A percentile compares a stretch with the other conserved stretches of the same genome.
Conservation (phyloP, 305 asterid genomes). For the Andrographis paniculata region DNA sequence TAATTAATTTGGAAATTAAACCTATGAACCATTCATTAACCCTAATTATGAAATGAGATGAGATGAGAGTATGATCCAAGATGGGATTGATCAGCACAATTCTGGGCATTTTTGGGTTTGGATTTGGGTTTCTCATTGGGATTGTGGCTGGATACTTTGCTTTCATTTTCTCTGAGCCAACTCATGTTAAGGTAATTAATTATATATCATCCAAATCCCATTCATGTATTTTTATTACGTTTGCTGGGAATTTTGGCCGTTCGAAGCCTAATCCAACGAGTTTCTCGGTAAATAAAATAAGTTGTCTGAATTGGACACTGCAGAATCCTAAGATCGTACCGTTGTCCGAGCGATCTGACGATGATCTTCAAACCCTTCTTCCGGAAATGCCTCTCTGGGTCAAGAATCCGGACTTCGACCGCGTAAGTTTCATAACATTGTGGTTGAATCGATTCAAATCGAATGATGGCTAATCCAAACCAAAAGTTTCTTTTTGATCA, state of each 20-base stretch:
- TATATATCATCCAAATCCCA: background rate
- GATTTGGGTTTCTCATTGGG: constrained; percentile 60
- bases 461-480: too few species aligned
- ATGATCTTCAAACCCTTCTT: constrained; percentile 45
- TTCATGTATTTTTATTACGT: too few species aligned
- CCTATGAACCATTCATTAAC: too few species aligned
- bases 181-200: constrained; percentile 62
- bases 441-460: constrained; percentile 2
- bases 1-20: too few species aligned
- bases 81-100: constrained; percentile 81
- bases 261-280: too few species aligned
- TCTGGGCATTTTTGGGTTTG: constrained; percentile 77
- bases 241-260: too few species aligned
- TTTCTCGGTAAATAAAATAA: too few species aligned
- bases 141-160: constrained; percentile 74
- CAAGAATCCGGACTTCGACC: constrained; percentile 88
- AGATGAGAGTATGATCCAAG: background rate
- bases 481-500: background rate
- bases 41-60: too few species aligned
- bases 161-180: constrained; percentile 65
- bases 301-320: constrained; percentile 7
- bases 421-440: constrained; percentile 57
- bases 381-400: constrained; percentile 91
- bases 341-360: constrained; percentile 50
- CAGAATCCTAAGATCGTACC: constrained; percentile 81